Evolutionary conservation across 306 rosid species (phyloP).

Genomic region (Dalbergia cultrata): DNA sequence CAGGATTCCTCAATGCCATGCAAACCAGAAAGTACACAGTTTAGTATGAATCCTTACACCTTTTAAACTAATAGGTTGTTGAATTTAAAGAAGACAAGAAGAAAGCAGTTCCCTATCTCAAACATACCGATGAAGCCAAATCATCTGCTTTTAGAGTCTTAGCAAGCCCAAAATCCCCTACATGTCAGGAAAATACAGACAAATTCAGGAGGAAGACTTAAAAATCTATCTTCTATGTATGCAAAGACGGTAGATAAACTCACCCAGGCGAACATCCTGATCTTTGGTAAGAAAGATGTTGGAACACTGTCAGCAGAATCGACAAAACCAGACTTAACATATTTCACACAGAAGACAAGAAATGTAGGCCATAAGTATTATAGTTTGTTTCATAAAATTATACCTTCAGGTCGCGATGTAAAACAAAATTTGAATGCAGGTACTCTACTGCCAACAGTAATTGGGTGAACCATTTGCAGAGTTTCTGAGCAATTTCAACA

Average conservation of each 20-base stretch:
- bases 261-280: slow-evolving; percentile 97
- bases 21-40: background rate
- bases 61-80: background rate
- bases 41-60: slow-evolving; percentile 22
- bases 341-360: slow-evolving; percentile 13
- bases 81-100: slow-evolving; percentile 15
- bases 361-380: background rate
- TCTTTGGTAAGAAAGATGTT: slow-evolving; percentile 98
- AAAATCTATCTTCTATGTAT: slow-evolving; percentile 21
- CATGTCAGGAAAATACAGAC: slow-evolving; percentile 44
- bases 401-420: slow-evolving; percentile 98
- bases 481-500: slow-evolving; percentile 74
- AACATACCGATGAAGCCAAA: slow-evolving; percentile 96
- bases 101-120: slow-evolving; percentile 37
- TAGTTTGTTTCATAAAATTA: slow-evolving; percentile 28
- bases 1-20: slow-evolving; percentile 1
- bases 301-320: slow-evolving; percentile 78
- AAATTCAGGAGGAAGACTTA: slow-evolving; percentile 42
- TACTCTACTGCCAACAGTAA: slow-evolving; percentile 93
- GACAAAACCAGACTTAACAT: slow-evolving; percentile 44
- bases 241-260: slow-evolving; percentile 47
- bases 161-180: slow-evolving; percentile 98
- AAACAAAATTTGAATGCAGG: slow-evolving; percentile 87
- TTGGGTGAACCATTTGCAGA: slow-evolving; percentile 98
- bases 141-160: slow-evolving; percentile 97